Base-by-base conservation (phyloP, 352 stramenopile species). In the Globisporangium splendens region DNA sequence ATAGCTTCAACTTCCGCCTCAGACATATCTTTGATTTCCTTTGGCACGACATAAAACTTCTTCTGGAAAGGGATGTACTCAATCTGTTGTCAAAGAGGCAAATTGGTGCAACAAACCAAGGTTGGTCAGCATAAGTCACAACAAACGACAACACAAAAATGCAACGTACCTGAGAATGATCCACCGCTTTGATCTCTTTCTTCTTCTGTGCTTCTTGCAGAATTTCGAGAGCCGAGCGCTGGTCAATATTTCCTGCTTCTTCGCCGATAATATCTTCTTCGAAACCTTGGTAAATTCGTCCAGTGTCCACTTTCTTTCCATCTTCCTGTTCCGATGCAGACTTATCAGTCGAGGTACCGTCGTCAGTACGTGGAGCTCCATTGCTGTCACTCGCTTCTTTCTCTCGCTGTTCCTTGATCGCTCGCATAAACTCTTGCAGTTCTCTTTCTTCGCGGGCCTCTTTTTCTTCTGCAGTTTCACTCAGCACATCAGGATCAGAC, bases 31-130 rank as follows among this genome's bases (percentile, higher is more conserved):
- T 93, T 93, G 56, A 99, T 87, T 42, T 95, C 88, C 46, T 92
- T 90, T 14, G 97, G 97, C 17, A 98, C 88, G 15, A 99, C 92
- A 65, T 99, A 99, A 38, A 99, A 96, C 66, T 99, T 99, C 81
- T 99, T 99, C 49, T 97, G 89, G 63, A 99, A 97, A 10, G 86
- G 62, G 14, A 99, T 72, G 64, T 99, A 99, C 35, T 98, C 91
- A 20, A 99, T 89, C 62, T 89, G 28, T 35, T 35, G 17, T 24
- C 56, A 21, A 48, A 13, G 24, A 11, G n/a, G n/a, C n/a, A n/a
- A n/a, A n/a, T n/a, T n/a, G n/a, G 10, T 31, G 10, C 47, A 49
- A 22, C 15, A 14, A 53, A 6, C 52, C 17, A 24, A 63, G 12
- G 46, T 41, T 28, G 35, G 39, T 39, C 15, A 28, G 2, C 5